These are phyloP conservation scores for Phytophthora cryptogea DNA, from an alignment of 352 stramenopile genomes.

Conservation along the genomic window DNA sequence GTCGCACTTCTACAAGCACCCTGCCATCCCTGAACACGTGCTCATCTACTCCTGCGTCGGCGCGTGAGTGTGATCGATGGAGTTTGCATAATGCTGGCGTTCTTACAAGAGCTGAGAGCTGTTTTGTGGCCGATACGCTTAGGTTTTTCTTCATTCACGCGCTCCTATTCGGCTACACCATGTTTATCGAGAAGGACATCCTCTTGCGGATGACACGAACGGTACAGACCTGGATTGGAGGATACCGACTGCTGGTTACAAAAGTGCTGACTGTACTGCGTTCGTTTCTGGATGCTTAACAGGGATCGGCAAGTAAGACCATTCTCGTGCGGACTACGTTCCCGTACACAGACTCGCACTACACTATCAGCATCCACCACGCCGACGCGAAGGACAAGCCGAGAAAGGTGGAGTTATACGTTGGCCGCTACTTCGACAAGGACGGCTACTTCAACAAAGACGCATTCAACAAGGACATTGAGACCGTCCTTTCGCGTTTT, in stretches of 20 bases:
- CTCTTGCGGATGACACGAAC: constrained; percentile 71
- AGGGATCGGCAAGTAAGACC: constrained; percentile 40
- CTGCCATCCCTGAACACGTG: constrained; percentile 60
- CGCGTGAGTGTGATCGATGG: constrained; percentile 40
- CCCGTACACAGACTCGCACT: constrained; percentile 76
- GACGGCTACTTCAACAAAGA: constrained; percentile 87
- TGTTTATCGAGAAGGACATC: constrained; percentile 82
- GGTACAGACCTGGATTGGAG: constrained; percentile 30
- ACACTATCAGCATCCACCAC: constrained; percentile 62
- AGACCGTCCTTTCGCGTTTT: constrained; percentile 61
- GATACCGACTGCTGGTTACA: background rate
- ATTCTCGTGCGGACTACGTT: constrained; percentile 75
- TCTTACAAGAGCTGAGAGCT: background rate
- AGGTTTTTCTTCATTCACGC: constrained; percentile 87
- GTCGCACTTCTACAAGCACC: constrained; percentile 75
- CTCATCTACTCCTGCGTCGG: constrained; percentile 75
- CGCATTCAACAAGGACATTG: constrained; percentile 71
- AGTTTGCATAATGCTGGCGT: background rate
- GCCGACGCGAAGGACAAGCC: constrained; percentile 42
- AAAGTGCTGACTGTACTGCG: background rate
- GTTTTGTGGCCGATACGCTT: background rate
- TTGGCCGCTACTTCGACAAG: constrained; percentile 87
- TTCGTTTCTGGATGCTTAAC: background rate
- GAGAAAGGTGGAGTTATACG: constrained; percentile 72
- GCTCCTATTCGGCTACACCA: constrained; percentile 69